phyloP scores from a whole-genome alignment of 805 yeast genomes.

The Suhomyces sp. region DNA sequence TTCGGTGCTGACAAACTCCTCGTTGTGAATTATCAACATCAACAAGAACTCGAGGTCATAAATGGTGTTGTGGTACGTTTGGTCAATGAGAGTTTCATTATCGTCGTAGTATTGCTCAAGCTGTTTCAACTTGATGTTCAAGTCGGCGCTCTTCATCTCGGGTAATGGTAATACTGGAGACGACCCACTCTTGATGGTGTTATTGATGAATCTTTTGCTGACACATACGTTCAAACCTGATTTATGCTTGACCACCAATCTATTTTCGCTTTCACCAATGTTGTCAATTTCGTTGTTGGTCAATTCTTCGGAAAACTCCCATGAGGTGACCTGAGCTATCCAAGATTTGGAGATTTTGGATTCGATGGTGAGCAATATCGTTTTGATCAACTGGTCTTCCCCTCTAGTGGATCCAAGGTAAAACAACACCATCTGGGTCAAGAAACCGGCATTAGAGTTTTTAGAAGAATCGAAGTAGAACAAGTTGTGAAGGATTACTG shows the following conservation, averaged over 20 bases:
- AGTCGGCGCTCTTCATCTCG: neutral
- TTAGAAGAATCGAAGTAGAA: conserved; percentile 44
- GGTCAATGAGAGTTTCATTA: conserved; percentile 14
- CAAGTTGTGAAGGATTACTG: conserved; percentile 48
- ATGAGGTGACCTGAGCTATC: conserved; percentile 57
- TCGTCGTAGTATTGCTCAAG: conserved; percentile 24
- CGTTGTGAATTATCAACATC: conserved; percentile 58
- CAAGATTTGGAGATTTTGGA: conserved; percentile 52
- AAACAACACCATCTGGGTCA: conserved; percentile 44
- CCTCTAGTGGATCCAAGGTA: conserved; percentile 63
- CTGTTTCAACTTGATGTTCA: conserved; percentile 17
- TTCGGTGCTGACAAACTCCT: conserved; percentile 50
- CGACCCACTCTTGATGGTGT: conserved; percentile 33
- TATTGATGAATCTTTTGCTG: conserved; percentile 47
- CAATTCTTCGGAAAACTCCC: conserved; percentile 58
- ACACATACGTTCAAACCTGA: conserved; percentile 51
- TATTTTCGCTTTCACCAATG: conserved; percentile 49
- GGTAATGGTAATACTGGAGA: neutral
- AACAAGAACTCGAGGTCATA: conserved; percentile 76
- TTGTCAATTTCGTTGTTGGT: conserved; percentile 42
- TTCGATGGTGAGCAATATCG: conserved; percentile 59
- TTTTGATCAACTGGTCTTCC: conserved; percentile 61
- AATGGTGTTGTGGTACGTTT: conserved; percentile 24
- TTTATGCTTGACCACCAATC: conserved; percentile 42
- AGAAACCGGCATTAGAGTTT: conserved; percentile 46